Evolutionary conservation across 345 rosid species (phyloP).

Genomic region (Salix purpurea): DNA sequence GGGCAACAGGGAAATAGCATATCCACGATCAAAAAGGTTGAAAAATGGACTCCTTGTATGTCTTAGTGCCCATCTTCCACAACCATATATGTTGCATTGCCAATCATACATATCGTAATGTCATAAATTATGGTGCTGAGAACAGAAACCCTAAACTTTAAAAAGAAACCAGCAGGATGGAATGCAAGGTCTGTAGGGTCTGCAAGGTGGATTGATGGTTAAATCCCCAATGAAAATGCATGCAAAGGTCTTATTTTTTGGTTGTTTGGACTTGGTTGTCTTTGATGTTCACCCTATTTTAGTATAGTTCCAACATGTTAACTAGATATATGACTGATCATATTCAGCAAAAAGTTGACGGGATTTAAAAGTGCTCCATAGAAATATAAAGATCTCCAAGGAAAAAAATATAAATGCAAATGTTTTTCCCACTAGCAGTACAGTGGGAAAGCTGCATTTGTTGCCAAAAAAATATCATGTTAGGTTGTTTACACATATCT

Average conservation of each 20-base stretch:
- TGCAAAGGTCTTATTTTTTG: neutral
- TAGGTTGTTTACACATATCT: neutral
- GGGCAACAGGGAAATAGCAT: neutral
- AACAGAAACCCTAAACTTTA: neutral
- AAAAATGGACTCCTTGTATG: neutral
- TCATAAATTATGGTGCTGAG: neutral
- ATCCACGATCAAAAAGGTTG: neutral
- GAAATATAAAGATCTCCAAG: neutral
- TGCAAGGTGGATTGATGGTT: neutral
- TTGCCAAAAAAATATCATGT: neutral
- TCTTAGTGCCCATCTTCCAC: neutral
- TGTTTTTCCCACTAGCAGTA: neutral
- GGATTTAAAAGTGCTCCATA: neutral
- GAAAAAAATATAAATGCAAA: neutral
- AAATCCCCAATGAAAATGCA: neutral
- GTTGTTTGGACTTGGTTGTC: neutral
- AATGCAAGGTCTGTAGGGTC: neutral
- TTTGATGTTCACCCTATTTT: neutral
- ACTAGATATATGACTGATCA: neutral
- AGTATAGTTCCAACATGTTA: neutral
- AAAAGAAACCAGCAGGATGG: neutral
- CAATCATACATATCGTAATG: neutral
- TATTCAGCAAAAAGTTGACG: neutral
- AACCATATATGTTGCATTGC: neutral
- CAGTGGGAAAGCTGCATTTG: neutral